Percentiles rank a stretch among this genome's conserved stretches.
Conservation (phyloP, 352 stramenopile species). For the Phytophthora syringae region DNA sequence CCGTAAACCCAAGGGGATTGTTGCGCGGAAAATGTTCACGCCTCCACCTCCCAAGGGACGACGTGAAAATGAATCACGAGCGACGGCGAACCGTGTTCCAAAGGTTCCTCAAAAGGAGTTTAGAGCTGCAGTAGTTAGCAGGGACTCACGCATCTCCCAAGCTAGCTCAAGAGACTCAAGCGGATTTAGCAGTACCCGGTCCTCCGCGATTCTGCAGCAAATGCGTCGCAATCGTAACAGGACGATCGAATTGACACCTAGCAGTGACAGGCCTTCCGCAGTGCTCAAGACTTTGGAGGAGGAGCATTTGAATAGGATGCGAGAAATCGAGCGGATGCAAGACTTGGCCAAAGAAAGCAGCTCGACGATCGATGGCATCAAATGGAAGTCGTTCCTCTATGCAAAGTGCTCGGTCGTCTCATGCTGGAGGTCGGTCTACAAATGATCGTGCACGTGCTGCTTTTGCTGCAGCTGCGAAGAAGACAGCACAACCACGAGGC, state of each 20-base stretch:
- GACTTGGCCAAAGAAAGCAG: constrained; percentile 29
- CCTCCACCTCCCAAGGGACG: constrained; percentile 24
- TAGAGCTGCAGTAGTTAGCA: constrained; percentile 17
- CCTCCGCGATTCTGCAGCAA: constrained; percentile 51
- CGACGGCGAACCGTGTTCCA: constrained; percentile 15
- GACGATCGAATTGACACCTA: constrained; percentile 47
- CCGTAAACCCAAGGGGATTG: constrained; percentile 28
- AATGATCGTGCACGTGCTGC: constrained; percentile 10
- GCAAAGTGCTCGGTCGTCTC: constrained; percentile 10
- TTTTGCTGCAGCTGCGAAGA: constrained; percentile 15
- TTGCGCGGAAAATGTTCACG: constrained; percentile 35
- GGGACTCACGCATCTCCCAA: constrained; percentile 24
- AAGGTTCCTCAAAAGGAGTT: constrained; percentile 22
- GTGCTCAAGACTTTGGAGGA: constrained; percentile 47
- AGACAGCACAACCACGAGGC: constrained; percentile 5
- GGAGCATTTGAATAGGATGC: constrained; percentile 55
- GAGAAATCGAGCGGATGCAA: constrained; percentile 46
- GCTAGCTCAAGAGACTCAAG: constrained; percentile 29
- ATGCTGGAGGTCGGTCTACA: neutral
- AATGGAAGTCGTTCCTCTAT: constrained; percentile 27
- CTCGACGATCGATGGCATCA: constrained; percentile 26
- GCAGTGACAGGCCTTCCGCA: constrained; percentile 39
- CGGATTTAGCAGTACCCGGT: constrained; percentile 34
- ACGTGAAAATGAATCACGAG: constrained; percentile 6
- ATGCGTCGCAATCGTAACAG: constrained; percentile 52